These are phyloP conservation scores for Phytophthora sp. DNA, from an alignment of 352 stramenopile species.

Conservation along the genomic window DNA sequence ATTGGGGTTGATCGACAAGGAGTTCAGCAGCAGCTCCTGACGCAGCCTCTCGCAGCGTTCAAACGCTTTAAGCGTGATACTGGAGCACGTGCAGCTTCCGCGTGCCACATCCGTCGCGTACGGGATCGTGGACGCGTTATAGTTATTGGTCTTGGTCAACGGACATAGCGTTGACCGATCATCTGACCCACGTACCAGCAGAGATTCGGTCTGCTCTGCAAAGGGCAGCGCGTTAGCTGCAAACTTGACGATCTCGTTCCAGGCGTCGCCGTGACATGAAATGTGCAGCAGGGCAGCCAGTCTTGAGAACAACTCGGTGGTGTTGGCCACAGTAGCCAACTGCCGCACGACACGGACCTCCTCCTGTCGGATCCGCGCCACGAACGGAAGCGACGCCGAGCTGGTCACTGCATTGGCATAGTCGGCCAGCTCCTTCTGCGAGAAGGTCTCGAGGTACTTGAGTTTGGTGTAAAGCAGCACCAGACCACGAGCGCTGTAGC, in stretches of 20 bases:
- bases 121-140: constrained; percentile 84
- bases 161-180: constrained; percentile 82
- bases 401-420: constrained; percentile 48
- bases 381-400: background rate
- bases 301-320: constrained; percentile 66
- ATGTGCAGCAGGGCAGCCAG: constrained; percentile 74
- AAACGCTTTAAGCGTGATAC: constrained; percentile 72
- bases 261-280: constrained; percentile 71
- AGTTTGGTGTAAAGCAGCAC: constrained; percentile 88
- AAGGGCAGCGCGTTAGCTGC: constrained; percentile 78
- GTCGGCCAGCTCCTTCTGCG: constrained; percentile 52
- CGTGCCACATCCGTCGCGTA: constrained; percentile 68
- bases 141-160: constrained; percentile 88
- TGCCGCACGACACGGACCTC: constrained; percentile 75
- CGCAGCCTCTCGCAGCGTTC: constrained; percentile 67
- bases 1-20: constrained; percentile 85
- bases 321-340: constrained; percentile 60
- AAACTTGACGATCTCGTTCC: constrained; percentile 83
- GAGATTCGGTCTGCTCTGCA: constrained; percentile 83
- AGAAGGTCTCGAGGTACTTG: constrained; percentile 83
- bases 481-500: constrained; percentile 78
- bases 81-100: constrained; percentile 88
- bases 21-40: constrained; percentile 78
- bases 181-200: constrained; percentile 85
- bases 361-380: constrained; percentile 36